These are phyloP conservation scores for Chytriomyces hyalinus DNA, from an alignment of 192 early-diverging fungal genomes.

Conservation along the genomic window DNA sequence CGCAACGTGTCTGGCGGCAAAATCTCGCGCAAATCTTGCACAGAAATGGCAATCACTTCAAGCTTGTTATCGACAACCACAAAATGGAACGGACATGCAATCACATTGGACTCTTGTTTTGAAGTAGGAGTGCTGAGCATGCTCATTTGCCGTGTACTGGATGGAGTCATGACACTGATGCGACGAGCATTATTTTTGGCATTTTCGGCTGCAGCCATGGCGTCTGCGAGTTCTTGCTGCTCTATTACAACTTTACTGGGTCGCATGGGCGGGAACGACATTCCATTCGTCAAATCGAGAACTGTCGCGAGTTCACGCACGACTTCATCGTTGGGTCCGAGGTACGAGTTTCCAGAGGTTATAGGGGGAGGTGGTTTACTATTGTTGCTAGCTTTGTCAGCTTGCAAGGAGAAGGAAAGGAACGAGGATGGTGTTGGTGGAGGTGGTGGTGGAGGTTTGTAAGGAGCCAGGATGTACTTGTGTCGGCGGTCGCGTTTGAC, in stretches of 20 bases:
- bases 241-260: constrained; percentile 17
- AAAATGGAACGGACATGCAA: constrained; percentile 35
- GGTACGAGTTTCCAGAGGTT: background rate
- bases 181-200: background rate
- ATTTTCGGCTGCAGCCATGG: background rate
- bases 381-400: too few relatives aligned
- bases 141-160: background rate
- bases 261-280: constrained; percentile 32
- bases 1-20: constrained; percentile 21
- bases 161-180: background rate
- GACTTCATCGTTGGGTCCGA: constrained; percentile 21
- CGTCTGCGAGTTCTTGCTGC: constrained; percentile 3
- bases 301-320: constrained; percentile 37
- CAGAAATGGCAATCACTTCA: constrained; percentile 19
- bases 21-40: constrained; percentile 30
- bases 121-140: background rate
- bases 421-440: background rate
- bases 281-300: constrained; percentile 22
- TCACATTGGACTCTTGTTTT: background rate
- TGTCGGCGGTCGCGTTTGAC: constrained; percentile 32
- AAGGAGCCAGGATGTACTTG: constrained; percentile 28
- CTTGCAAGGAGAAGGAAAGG: background rate
- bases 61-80: constrained; percentile 24
- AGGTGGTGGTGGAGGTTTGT: background rate
- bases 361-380: background rate